Evolutionary conservation across 176 grass and related monocot species (phyloP).

Genomic region (Paspalum notatum): DNA sequence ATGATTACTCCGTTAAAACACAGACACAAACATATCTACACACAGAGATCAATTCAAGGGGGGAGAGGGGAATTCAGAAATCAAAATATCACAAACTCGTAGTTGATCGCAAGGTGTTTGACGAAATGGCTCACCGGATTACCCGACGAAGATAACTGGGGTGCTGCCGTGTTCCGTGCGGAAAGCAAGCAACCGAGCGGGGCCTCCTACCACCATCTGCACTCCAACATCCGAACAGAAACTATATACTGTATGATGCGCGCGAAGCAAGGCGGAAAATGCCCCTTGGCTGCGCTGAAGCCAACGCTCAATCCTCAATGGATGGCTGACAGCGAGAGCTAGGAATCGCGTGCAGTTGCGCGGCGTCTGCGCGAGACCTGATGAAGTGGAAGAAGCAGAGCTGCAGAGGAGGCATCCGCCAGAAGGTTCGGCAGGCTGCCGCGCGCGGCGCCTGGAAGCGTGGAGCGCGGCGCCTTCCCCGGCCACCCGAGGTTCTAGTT

Average conservation of each 20-base stretch:
- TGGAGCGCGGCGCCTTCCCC: not conserved
- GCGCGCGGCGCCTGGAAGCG: not conserved
- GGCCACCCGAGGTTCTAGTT: not conserved
- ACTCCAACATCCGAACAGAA: not conserved
- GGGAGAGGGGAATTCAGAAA: too few relatives aligned
- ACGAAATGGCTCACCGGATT: slow-evolving; percentile 28
- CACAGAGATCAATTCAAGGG: not conserved
- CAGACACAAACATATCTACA: not conserved
- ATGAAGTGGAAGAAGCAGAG: not conserved
- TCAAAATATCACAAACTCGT: too few relatives aligned
- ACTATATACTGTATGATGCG: not conserved
- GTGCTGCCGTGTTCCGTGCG: not conserved
- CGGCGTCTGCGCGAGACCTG: not conserved
- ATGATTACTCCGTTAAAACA: not conserved
- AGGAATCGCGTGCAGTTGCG: too few relatives aligned
- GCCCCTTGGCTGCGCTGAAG: not conserved
- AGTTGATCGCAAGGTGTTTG: slow-evolving; percentile 12
- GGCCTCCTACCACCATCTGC: not conserved
- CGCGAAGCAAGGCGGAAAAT: not conserved
- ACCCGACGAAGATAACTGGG: not conserved
- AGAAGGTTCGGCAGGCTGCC: not conserved
- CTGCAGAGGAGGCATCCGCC: not conserved
- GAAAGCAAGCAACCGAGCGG: not conserved
- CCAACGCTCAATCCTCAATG: not conserved
- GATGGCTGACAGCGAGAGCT: not conserved